Conservation (phyloP, 2,329 filamentous ascomycete species). For the Neoscytalidium dimidiatum region DNA sequence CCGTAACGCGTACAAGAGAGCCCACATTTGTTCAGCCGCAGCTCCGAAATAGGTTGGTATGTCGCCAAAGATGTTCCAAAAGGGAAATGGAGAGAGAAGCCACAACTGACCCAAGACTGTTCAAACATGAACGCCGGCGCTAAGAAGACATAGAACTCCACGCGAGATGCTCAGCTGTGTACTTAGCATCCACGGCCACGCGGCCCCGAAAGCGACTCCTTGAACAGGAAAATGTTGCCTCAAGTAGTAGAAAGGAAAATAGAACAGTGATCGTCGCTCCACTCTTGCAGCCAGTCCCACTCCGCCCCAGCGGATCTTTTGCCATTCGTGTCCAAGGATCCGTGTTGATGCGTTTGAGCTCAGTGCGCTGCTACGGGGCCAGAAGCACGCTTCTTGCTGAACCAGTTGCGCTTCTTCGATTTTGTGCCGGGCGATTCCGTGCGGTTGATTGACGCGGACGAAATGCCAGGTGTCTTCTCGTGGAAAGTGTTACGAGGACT, state of each 20-base stretch:
- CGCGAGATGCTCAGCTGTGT: background rate
- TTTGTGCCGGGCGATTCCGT: background rate
- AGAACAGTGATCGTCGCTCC: background rate
- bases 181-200: background rate
- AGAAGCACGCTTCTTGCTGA: constrained; percentile 1
- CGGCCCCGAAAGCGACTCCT: background rate
- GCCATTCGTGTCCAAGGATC: too few species aligned
- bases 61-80: background rate
- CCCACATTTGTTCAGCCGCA: background rate
- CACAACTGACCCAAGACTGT: background rate
- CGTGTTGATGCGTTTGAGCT: too few species aligned
- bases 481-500: background rate
- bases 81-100: background rate
- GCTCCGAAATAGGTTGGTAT: background rate
- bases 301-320: background rate
- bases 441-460: background rate
- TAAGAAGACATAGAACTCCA: background rate
- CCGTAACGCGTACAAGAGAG: background rate
- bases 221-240: background rate
- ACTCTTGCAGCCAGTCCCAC: background rate
- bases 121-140: background rate
- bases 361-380: background rate
- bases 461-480: background rate
- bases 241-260: background rate
- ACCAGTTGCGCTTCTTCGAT: constrained; percentile 16